Evolutionary conservation across 139 green algal genomes (phyloP).

Genomic region (Volvox reticuliferus): DNA sequence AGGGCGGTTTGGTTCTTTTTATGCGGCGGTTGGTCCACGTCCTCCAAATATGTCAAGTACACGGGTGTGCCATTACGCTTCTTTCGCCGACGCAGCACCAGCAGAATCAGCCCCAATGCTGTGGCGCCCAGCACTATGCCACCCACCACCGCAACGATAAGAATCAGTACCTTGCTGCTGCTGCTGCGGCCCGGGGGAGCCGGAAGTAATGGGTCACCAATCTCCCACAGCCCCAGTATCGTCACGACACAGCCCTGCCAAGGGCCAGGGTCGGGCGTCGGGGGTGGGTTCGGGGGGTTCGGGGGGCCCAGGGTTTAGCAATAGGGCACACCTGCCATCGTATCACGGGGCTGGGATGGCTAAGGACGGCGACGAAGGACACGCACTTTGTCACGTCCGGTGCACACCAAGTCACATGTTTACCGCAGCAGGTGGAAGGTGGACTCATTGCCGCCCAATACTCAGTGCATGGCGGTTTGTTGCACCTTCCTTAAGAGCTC

Average conservation of each 20-base stretch:
- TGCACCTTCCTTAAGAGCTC: no score
- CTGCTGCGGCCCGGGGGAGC: neutral
- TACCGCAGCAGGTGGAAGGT: no score
- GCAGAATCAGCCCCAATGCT: neutral
- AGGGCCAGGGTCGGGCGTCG: no score
- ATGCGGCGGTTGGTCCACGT: neutral
- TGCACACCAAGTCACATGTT: no score
- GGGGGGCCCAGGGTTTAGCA: neutral
- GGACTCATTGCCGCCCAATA: no score
- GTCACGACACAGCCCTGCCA: neutral
- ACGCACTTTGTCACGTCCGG: no score
- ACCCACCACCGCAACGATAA: neutral
- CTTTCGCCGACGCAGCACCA: neutral
- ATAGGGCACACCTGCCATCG: no score
- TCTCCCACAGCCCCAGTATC: neutral
- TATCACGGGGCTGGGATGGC: no score
- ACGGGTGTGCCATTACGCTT: neutral
- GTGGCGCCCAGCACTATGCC: neutral
- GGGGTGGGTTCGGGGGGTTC: neutral
- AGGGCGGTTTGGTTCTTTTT: neutral
- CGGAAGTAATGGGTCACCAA: neutral
- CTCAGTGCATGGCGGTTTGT: no score
- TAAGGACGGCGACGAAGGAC: no score
- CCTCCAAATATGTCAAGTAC: neutral
- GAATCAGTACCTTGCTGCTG: neutral